phyloP scores from a whole-genome alignment of 2,329 filamentous ascomycete species.

The Raffaelea ambrosiae region DNA sequence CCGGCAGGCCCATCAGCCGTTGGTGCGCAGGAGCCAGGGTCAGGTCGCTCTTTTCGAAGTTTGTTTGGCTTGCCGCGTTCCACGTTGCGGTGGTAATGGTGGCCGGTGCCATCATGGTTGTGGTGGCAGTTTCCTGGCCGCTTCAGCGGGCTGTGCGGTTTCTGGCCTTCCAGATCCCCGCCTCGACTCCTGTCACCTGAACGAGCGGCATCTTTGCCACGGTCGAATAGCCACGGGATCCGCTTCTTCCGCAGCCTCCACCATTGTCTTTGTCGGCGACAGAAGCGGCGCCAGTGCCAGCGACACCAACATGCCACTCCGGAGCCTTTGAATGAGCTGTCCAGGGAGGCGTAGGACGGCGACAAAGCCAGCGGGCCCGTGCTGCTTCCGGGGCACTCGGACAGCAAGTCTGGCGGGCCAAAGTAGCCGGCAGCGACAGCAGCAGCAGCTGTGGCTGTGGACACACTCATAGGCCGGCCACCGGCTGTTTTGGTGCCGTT shows the following conservation, averaged over 20 bases:
- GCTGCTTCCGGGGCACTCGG: slow-evolving; percentile 6
- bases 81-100: background rate
- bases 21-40: background rate
- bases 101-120: slow-evolving; percentile 5
- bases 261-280: slow-evolving; percentile 6
- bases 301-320: slow-evolving; percentile 10
- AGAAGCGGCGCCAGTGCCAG: slow-evolving; percentile 9
- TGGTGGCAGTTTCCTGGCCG: slow-evolving; percentile 6
- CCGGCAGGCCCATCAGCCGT: too few species aligned
- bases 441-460: background rate
- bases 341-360: background rate
- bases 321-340: slow-evolving; percentile 8
- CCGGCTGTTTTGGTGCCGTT: background rate
- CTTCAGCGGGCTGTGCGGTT: background rate
- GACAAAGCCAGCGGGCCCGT: slow-evolving; percentile 6
- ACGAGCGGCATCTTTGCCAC: background rate
- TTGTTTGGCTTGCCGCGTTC: background rate
- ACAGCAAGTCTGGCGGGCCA: background rate
- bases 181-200: background rate
- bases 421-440: slow-evolving; percentile 1
- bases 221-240: background rate
- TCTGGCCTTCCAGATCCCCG: background rate
- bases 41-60: background rate
- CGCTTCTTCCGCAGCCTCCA: slow-evolving; percentile 2
- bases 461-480: background rate